These are phyloP conservation scores for Flaveria robusta DNA, from an alignment of 129 eudicot genomes.

Conservation along the genomic window DNA sequence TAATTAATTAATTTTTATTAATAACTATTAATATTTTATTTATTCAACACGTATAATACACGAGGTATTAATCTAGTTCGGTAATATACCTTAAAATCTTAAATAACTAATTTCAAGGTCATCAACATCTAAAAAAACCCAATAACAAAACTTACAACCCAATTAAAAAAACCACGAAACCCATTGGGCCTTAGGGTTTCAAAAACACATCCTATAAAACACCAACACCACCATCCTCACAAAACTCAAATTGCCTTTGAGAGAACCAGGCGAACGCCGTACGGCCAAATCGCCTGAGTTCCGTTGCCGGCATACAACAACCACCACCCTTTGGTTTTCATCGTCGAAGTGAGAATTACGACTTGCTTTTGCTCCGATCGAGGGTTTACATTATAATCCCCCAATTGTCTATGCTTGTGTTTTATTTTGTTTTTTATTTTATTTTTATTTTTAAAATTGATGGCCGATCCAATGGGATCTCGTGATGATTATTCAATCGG, in stretches of 20 bases:
- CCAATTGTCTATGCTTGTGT: background rate
- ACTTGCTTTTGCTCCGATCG: slow-evolving; percentile 16
- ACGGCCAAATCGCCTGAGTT: slow-evolving; percentile 32
- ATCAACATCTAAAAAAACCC: background rate
- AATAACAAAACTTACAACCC: background rate
- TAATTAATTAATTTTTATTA: no score
- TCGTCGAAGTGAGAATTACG: slow-evolving; percentile 1
- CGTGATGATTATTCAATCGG: slow-evolving; percentile 3
- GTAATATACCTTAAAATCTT: no score
- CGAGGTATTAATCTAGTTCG: no score
- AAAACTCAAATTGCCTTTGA: slow-evolving; percentile 24
- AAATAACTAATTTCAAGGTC: no score
- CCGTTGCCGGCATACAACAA: slow-evolving; percentile 41
- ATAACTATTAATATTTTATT: no score
- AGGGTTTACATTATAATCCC: background rate
- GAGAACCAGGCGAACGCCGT: slow-evolving; percentile 30
- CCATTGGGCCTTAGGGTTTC: slow-evolving; percentile 20
- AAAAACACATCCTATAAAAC: background rate
- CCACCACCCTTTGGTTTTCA: background rate
- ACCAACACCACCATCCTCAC: background rate
- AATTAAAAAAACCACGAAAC: background rate
- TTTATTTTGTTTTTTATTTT: no score
- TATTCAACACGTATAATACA: no score
- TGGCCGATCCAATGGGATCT: slow-evolving; percentile 40
- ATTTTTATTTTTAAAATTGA: background rate